phyloP scores from a whole-genome alignment of 176 grass and related monocot species.

The Alopecurus myosuroides region DNA sequence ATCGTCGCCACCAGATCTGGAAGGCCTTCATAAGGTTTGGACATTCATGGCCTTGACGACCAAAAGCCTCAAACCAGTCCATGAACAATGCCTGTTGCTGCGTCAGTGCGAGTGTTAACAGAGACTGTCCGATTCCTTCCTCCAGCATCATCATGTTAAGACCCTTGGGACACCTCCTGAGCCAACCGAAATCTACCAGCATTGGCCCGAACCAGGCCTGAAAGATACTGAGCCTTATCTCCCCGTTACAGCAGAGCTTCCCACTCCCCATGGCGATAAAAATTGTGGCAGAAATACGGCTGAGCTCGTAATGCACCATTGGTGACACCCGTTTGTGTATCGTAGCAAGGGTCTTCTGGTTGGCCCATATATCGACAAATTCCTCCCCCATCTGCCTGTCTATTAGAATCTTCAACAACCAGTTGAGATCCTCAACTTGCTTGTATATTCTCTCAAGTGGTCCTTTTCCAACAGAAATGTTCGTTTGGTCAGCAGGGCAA shows the following conservation, averaged over 20 bases:
- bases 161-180: conserved; percentile 71
- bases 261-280: conserved; percentile 71
- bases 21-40: conserved; percentile 80
- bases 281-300: conserved; percentile 65
- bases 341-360: conserved; percentile 40
- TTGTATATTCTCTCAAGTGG: conserved; percentile 55
- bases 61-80: conserved; percentile 79
- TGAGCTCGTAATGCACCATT: conserved; percentile 70
- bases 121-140: conserved; percentile 70
- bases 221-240: conserved; percentile 46
- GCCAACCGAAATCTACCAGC: conserved; percentile 78
- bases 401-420: conserved; percentile 73
- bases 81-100: conserved; percentile 76
- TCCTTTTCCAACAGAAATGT: conserved; percentile 35
- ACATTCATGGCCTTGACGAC: conserved; percentile 60
- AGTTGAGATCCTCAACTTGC: conserved; percentile 78
- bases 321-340: conserved; percentile 60
- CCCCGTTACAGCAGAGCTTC: conserved; percentile 56
- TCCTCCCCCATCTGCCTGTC: conserved; percentile 78
- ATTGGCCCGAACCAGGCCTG: conserved; percentile 80
- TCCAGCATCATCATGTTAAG: conserved; percentile 59
- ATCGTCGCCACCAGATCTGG: conserved; percentile 96
- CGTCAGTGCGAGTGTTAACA: conserved; percentile 65
- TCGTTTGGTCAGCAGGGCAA: conserved; percentile 20
- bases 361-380: conserved; percentile 66